Percentiles rank a stretch among this genome's conserved stretches.
phyloP scores from a whole-genome alignment of 768 basidiomycete genomes.

The Chalciporus piperatus region DNA sequence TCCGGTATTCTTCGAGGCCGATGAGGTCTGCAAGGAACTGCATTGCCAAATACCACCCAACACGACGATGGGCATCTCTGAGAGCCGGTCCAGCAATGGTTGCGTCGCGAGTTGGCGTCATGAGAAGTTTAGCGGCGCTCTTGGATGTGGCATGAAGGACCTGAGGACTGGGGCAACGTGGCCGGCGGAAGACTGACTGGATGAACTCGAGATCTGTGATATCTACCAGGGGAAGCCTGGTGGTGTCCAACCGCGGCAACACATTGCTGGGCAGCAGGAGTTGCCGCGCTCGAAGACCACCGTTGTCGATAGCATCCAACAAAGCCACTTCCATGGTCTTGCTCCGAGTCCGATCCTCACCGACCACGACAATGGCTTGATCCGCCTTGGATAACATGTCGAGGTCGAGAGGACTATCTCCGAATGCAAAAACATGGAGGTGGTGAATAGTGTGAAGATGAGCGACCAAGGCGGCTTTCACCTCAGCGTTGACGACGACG shows the following conservation, averaged over 20 bases:
- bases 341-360: slow-evolving; percentile 12
- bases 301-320: slow-evolving; percentile 13
- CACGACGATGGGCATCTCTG: slow-evolving; percentile 16
- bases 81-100: slow-evolving; percentile 14
- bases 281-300: slow-evolving; percentile 13
- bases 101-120: slow-evolving; percentile 13
- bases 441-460: slow-evolving; percentile 14
- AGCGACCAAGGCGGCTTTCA: slow-evolving; percentile 14
- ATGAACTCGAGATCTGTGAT: slow-evolving; percentile 14
- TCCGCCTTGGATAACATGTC: slow-evolving; percentile 14
- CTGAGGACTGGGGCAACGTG: slow-evolving; percentile 10
- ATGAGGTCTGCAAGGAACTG: slow-evolving; percentile 16
- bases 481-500: slow-evolving; percentile 11
- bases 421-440: slow-evolving; percentile 9
- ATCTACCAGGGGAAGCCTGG: slow-evolving; percentile 14
- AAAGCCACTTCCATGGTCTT: slow-evolving; percentile 9
- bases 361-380: slow-evolving; percentile 13
- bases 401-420: slow-evolving; percentile 15
- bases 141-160: slow-evolving; percentile 14
- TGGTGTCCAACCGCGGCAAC: slow-evolving; percentile 12
- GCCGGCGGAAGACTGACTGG: slow-evolving; percentile 10
- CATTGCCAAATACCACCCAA: slow-evolving; percentile 16
- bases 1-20: slow-evolving; percentile 13
- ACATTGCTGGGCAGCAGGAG: slow-evolving; percentile 13
- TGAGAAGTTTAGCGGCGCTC: slow-evolving; percentile 12